Evolutionary conservation across 1,284 basidiomycete species (phyloP).

Genomic region (Moniliophthora roreri): DNA sequence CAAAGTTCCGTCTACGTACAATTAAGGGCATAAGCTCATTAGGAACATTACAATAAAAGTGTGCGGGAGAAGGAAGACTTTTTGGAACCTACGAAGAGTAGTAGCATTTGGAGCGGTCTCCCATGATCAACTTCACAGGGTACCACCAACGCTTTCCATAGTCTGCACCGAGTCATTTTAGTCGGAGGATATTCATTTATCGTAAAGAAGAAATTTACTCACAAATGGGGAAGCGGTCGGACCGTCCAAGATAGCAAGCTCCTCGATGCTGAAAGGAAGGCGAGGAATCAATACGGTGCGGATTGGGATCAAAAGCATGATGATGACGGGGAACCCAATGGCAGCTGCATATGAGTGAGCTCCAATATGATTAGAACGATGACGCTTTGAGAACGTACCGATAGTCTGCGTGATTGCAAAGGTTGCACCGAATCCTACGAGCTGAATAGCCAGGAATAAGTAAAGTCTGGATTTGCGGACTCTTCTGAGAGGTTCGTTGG

Average conservation of each 20-base stretch:
- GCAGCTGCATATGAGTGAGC: slow-evolving; percentile 53
- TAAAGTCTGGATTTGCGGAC: slow-evolving; percentile 78
- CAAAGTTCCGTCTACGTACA: too few species aligned
- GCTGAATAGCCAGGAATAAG: slow-evolving; percentile 80
- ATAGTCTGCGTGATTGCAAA: slow-evolving; percentile 93
- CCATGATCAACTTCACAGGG: slow-evolving; percentile 31
- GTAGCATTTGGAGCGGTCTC: too few species aligned
- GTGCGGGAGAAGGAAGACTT: too few species aligned
- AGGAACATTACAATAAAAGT: too few species aligned
- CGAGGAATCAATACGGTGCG: slow-evolving; percentile 74
- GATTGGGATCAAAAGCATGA: slow-evolving; percentile 85
- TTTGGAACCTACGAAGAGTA: too few species aligned
- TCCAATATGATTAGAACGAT: slow-evolving; percentile 1
- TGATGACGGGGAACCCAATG: slow-evolving; percentile 91
- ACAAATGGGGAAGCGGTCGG: slow-evolving; percentile 85
- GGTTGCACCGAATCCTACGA: slow-evolving; percentile 86
- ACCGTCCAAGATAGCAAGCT: slow-evolving; percentile 85
- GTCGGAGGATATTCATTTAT: background rate
- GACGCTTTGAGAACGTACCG: slow-evolving; percentile 42
- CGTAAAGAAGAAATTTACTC: slow-evolving; percentile 40
- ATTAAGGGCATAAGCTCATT: too few species aligned
- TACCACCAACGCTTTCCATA: slow-evolving; percentile 58
- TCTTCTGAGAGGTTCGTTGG: slow-evolving; percentile 67
- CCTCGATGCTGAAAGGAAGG: slow-evolving; percentile 78
- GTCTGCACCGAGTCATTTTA: slow-evolving; percentile 33